Conservation (phyloP, 768 basidiomycete genomes). For the Termitomyces sp. region DNA sequence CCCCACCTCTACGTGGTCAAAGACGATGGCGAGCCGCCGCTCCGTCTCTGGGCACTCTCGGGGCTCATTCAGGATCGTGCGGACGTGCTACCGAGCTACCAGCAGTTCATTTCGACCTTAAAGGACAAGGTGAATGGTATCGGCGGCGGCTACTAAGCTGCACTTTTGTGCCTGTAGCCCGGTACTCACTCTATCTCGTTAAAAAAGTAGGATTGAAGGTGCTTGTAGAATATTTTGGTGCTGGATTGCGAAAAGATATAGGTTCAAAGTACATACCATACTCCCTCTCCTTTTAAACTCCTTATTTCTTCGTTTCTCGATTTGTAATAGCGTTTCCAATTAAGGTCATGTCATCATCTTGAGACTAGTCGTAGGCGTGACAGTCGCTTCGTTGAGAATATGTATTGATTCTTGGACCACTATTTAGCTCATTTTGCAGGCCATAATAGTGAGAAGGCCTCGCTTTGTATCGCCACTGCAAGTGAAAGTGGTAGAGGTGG, state of each 20-base stretch:
- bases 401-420: too few relatives aligned
- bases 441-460: too few relatives aligned
- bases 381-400: too few relatives aligned
- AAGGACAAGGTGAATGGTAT: conserved; percentile 58
- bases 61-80: conserved; percentile 93
- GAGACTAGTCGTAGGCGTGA: too few relatives aligned
- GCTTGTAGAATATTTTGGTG: conserved; percentile 8
- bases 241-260: conserved; percentile 11
- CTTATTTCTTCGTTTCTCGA: conserved; percentile 3
- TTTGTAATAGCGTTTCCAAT: conserved; percentile 8
- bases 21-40: conserved; percentile 93
- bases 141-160: conserved; percentile 15
- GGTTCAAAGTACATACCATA: conserved; percentile 13
- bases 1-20: conserved; percentile 96
- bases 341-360: background rate
- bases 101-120: conserved; percentile 85
- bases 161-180: background rate
- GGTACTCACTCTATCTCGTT: background rate
- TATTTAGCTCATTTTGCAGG: too few relatives aligned
- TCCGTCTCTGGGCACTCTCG: conserved; percentile 88
- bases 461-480: too few relatives aligned
- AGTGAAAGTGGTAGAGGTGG: too few relatives aligned
- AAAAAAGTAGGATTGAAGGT: conserved; percentile 3
- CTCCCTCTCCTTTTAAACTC: conserved; percentile 4
- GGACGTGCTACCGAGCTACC: conserved; percentile 92